Evolutionary conservation across 805 yeast species (phyloP), one percentile per base, ranked within the genome.

Genomic region (Saccharomycopsis malanga): DNA sequence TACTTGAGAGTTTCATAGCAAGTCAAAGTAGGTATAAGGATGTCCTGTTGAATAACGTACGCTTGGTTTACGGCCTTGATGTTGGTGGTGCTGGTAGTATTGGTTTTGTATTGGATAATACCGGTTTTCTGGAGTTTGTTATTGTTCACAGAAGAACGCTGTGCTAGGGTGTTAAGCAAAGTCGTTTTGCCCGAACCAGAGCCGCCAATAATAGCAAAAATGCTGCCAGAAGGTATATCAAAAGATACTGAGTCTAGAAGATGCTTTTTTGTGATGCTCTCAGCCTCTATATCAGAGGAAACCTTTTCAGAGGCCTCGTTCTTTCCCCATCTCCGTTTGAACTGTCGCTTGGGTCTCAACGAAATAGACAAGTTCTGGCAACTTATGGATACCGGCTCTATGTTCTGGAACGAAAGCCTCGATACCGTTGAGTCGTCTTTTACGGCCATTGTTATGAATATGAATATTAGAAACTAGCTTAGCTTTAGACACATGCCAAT

Each of bases 131-230:
- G 14, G 14, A 48, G 24, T 14, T 42, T 45, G 23, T 38, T 39
- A n/a, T 27, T 35, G 14, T 23, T 35, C 3, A 30, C 10, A 9
- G 49, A 44, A 17, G 73, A 66, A 53, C 83, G 61, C 39, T 76
- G 72, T 0, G 87, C 79, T 41, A 83, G 60, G 0, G 77, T 76
- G 58, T 87, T 87, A 20, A 87, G 65, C 38, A 87, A 60, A 0
- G 95, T 84, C 0, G 95, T 87, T 58, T 87, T 87, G 3, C 95
- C 95, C 2, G 87, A 78, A 0, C 95, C 95, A 0, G 89, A 82
- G 0, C 95, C 91, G 2, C 95, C 96, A 67, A 87, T 73, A 7
- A 87, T 83, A 4, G 94, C 94, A 62, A 87, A 71, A 34, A 87
- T 62, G 7, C 81, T 68, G 15, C 86, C 84, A 12, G 74, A 61